Percentiles rank a stretch among this genome's conserved stretches.
phyloP scores from a whole-genome alignment of 192 early-diverging fungal genomes.

The Backusella westeae region DNA sequence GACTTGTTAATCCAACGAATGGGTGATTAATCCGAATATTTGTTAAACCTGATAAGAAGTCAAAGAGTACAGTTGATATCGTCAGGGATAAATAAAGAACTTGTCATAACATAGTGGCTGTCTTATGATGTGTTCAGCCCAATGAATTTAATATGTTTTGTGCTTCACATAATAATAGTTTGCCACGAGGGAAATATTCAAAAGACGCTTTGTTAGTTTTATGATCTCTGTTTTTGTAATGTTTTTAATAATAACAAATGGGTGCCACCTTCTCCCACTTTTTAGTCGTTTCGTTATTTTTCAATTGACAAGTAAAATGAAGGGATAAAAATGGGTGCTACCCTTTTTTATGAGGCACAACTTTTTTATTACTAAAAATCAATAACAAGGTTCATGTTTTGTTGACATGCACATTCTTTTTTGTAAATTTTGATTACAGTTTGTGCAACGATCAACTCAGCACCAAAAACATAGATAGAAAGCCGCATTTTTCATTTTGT shows the following conservation, averaged over 20 bases:
- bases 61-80: neutral
- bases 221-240: neutral
- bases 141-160: neutral
- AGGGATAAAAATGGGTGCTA: neutral
- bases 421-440: neutral
- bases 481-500: neutral
- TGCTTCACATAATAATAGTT: neutral
- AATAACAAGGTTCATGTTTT: conserved; percentile 3
- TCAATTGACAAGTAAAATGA: neutral
- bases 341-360: neutral
- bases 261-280: neutral
- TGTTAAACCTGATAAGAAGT: conserved; percentile 2
- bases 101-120: neutral
- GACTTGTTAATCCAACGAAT: neutral
- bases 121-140: neutral
- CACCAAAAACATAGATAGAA: neutral
- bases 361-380: conserved; percentile 3
- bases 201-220: neutral
- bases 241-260: neutral
- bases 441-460: neutral
- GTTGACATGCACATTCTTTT: neutral
- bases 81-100: neutral
- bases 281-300: neutral
- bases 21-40: neutral
- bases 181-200: neutral